Base-by-base conservation (phyloP, 306 rosid genomes). In the Trifolium repens region DNA sequence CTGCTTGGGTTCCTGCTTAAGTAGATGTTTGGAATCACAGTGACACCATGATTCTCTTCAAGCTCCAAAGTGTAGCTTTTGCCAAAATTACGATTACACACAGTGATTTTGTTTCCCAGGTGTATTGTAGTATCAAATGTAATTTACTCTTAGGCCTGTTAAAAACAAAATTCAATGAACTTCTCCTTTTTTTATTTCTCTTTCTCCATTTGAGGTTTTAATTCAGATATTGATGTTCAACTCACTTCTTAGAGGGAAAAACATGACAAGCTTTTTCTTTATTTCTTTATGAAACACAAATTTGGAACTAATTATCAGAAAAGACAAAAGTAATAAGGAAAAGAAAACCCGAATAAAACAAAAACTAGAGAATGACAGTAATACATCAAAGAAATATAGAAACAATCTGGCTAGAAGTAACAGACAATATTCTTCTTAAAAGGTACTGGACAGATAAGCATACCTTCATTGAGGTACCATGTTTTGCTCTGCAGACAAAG, bases 1-100 rank as follows among this genome's bases (percentile, higher is more conserved):
- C 97, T 50, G 86, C 77, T 65, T 94, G 98, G 98, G 67, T 54
- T 66, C 88, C 91, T 42, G 85, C 84, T 52, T 90, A 85, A 78
- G 74, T 42, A 34, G 14, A n/a, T 32, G 35, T 32, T 32, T 32
- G 35, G 6, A 32, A 32, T 32, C 35, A 32, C 35, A 0, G 6
- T 32, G 6, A 32, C 35, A 32, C 35, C 35, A 32, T 32, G 35
- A 32, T 32, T 32, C 3, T 30, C 0, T 30, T 30, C 34, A 30
- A 30, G 34, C 34, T 30, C 34, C 34, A 30, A 4, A 30, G 34
- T 30, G 34, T 30, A 30, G 34, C 34, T 30, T 30, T 30, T 30
- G 34, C 34, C 4, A 30, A 30, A 30, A 27, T 27, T 27, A 27
- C 32, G 5, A 30, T 30, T 4, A 5, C 34, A 30, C 34, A 30